Conservation (phyloP, 805 yeast genomes). For the Lipomyces kockii region DNA sequence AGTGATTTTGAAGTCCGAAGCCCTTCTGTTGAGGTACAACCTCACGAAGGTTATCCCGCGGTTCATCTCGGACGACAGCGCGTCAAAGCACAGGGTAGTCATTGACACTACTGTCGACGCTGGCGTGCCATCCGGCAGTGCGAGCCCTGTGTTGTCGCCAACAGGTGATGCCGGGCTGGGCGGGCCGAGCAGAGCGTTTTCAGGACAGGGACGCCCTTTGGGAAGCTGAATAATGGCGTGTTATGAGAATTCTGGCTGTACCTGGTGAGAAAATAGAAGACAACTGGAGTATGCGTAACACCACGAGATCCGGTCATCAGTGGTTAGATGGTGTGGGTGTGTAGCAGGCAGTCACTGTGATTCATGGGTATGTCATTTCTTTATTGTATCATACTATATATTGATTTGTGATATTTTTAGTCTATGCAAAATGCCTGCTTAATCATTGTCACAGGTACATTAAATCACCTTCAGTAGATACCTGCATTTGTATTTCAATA, state of each 20-base stretch:
- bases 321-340: neutral
- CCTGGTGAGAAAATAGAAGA: no score
- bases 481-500: neutral
- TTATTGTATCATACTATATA: neutral
- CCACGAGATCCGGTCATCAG: no score
- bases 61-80: constrained; percentile 33
- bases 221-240: constrained; percentile 13
- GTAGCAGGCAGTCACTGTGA: no score
- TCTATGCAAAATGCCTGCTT: no score
- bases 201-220: constrained; percentile 28
- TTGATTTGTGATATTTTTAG: neutral
- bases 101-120: constrained; percentile 33
- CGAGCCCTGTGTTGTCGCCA: constrained; percentile 30
- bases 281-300: neutral
- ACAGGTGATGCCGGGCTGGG: neutral
- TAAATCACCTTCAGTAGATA: neutral
- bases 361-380: neutral
- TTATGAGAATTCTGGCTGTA: neutral
- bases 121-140: constrained; percentile 33
- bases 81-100: constrained; percentile 34
- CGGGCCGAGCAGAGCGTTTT: constrained; percentile 13
- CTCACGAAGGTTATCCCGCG: constrained; percentile 28
- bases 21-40: constrained; percentile 8
- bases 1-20: constrained; percentile 18
- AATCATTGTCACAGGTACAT: constrained; percentile 2